phyloP scores from a whole-genome alignment of 306 rosid genomes.

The Boehmeria nivea region DNA sequence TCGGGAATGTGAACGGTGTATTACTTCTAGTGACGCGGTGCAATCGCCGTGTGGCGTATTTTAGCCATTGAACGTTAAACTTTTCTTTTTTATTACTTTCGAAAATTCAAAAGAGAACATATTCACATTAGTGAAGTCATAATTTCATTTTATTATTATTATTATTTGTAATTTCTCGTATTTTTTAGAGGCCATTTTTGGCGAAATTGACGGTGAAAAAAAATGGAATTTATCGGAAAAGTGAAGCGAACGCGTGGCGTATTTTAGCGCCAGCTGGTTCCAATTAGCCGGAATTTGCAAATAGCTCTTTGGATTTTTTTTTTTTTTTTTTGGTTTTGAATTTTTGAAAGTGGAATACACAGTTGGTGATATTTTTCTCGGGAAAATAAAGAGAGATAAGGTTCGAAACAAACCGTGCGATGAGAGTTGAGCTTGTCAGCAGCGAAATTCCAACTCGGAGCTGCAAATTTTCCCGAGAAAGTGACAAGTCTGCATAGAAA shows the following conservation, averaged over 20 bases:
- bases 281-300: conserved; percentile 17
- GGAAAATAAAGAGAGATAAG: not conserved
- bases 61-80: conserved; percentile 18
- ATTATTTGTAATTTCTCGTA: not conserved
- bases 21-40: not conserved
- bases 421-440: not conserved
- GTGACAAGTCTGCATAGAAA: conserved; percentile 12
- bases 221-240: too few species aligned
- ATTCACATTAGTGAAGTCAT: not conserved
- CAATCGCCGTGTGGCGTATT: conserved; percentile 24
- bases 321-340: too few species aligned
- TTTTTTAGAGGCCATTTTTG: not conserved
- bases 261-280: conserved; percentile 38
- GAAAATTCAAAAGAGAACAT: not conserved
- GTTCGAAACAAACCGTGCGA: conserved; percentile 6
- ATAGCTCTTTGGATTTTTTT: not conserved
- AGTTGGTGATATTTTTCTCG: not conserved
- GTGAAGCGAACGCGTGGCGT: conserved; percentile 14
- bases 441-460: not conserved
- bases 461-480: not conserved
- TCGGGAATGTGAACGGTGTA: not conserved
- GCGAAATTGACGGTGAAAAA: not conserved
- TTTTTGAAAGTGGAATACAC: not conserved
- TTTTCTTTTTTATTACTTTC: not conserved
- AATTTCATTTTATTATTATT: not conserved